A percentile compares a stretch with the other conserved stretches of the same genome.
Conservation (phyloP, 306 rosid genomes). For the Crotalaria pallida region DNA sequence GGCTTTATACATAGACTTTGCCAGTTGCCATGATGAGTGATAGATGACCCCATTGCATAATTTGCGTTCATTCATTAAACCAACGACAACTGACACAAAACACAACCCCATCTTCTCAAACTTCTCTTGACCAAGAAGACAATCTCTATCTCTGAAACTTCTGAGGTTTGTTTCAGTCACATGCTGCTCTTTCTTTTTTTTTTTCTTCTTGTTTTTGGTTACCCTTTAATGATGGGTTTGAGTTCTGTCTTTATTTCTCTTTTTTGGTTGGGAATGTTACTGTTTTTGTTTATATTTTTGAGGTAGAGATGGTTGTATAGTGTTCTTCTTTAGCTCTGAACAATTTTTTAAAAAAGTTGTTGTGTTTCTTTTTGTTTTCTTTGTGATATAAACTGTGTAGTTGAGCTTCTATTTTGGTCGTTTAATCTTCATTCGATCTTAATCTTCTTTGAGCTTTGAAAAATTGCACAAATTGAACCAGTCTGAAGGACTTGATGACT, state of each 20-base stretch:
- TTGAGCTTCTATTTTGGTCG: neutral
- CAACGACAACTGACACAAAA: too few species aligned
- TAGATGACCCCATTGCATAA: too few species aligned
- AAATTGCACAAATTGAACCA: neutral
- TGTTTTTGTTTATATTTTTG: neutral
- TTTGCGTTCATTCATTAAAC: neutral
- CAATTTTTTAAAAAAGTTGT: neutral
- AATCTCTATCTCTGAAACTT: neutral
- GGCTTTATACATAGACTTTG: neutral
- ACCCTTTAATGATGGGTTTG: slow-evolving; percentile 25
- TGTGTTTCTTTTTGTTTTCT: neutral
- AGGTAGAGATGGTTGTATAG: neutral
- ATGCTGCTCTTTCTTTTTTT: too few species aligned
- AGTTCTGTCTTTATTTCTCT: neutral
- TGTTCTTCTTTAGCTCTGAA: neutral
- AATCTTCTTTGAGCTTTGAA: slow-evolving; percentile 10
- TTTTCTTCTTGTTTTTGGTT: neutral
- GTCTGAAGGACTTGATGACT: neutral
- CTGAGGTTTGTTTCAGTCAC: slow-evolving; percentile 35
- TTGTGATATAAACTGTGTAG: too few species aligned
- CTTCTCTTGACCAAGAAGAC: neutral
- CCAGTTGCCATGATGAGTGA: neutral
- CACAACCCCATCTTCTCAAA: neutral
- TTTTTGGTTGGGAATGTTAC: neutral
- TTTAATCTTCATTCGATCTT: neutral